Evolutionary conservation across 1,284 basidiomycete species (phyloP).

Genomic region (Tilletia horrida): DNA sequence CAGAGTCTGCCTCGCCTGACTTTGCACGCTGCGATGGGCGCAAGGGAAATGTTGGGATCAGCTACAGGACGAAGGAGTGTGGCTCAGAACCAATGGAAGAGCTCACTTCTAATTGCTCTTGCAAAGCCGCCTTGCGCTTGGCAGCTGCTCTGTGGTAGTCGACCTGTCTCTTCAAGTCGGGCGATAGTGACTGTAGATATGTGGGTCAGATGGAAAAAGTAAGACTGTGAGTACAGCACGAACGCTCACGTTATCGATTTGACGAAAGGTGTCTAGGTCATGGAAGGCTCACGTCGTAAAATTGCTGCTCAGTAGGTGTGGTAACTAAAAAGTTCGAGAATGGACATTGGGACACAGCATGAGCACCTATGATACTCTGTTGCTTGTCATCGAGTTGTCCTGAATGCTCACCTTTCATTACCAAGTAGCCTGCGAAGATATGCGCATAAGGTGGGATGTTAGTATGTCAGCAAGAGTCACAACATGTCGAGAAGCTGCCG

Average conservation of each 20-base stretch:
- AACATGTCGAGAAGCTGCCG: neutral
- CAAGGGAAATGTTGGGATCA: too few relatives aligned
- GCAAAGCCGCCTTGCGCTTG: slow-evolving; percentile 39
- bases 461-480: neutral
- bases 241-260: too few relatives aligned
- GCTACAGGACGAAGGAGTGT: too few relatives aligned
- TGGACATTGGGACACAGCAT: too few relatives aligned
- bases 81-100: too few relatives aligned
- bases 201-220: neutral
- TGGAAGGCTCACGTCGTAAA: slow-evolving; percentile 38
- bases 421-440: slow-evolving; percentile 33
- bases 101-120: slow-evolving; percentile 43
- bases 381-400: too few relatives aligned
- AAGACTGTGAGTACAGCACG: slow-evolving; percentile 9
- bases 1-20: slow-evolving; percentile 31
- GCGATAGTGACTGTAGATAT: slow-evolving; percentile 30
- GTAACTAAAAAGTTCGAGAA: slow-evolving; percentile 28
- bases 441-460: neutral
- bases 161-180: slow-evolving; percentile 44
- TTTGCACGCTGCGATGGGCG: slow-evolving; percentile 28
- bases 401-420: slow-evolving; percentile 42
- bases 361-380: neutral
- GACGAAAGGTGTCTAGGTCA: neutral
- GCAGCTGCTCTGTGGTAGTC: slow-evolving; percentile 37
- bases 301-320: slow-evolving; percentile 46